Evolutionary conservation across 306 rosid genomes (phyloP), one percentile per base, ranked within the genome.

Genomic region (Castanospermum australe): DNA sequence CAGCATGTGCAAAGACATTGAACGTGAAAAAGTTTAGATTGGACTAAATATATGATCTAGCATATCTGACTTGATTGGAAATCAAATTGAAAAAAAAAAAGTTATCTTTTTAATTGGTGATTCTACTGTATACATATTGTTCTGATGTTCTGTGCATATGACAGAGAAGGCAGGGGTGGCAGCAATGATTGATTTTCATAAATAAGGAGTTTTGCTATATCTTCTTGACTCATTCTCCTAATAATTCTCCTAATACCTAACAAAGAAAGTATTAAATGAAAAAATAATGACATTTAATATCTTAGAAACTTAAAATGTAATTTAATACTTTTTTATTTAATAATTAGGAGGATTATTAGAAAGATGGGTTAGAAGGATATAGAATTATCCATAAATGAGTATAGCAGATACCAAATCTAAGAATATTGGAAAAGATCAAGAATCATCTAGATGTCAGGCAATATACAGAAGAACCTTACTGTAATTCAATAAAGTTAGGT

Each of bases 171-270:
- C 13, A 61, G 55, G 60, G 52, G 63, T 55, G 84, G 73, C 30
- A 55, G 56, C 86, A 75, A 82, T 86, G 57, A 75, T 82, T 84
- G 86, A 84, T 57, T 57, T 59, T 68, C 67, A 66, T 57, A 33
- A 50, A 63, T 63, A 76, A 38, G n/a, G n/a, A n/a, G n/a, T n/a
- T n/a, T n/a, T n/a, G n/a, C n/a, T n/a, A n/a, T n/a, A n/a, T n/a
- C n/a, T n/a, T n/a, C n/a, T n/a, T n/a, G n/a, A n/a, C n/a, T n/a
- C n/a, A n/a, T n/a, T n/a, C n/a, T n/a, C n/a, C n/a, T n/a, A n/a
- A n/a, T n/a, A n/a, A n/a, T n/a, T n/a, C n/a, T n/a, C n/a, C n/a
- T n/a, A n/a, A n/a, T n/a, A n/a, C n/a, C n/a, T n/a, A n/a, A n/a
- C n/a, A n/a, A n/a, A n/a, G n/a, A n/a, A n/a, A n/a, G n/a, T n/a